Evolutionary conservation across 2,329 filamentous ascomycete genomes (phyloP), one percentile per base, ranked within the genome.

Genomic region (Corinectria fuckeliana): DNA sequence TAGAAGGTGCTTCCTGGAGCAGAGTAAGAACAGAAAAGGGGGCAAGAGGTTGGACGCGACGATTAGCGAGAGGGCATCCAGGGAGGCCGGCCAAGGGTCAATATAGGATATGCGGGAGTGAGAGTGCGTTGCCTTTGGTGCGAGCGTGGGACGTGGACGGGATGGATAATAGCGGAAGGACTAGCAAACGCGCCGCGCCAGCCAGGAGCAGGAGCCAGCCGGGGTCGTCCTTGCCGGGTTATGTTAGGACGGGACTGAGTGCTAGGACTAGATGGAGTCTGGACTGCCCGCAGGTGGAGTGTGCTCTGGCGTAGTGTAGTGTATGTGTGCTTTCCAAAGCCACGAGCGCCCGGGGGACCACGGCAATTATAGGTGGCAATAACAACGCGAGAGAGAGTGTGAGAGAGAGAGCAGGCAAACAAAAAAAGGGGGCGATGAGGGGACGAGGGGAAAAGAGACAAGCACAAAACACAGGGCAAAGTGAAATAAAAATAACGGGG

Each of bases 21-120:
- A 23, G 10, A 14, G 6, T 7, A 11, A n/a, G 36, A 38, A 21
- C 30, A 26, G n/a, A 39, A 26, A 50, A 25, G 13, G 23, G 16
- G 10, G 41, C 2, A 7, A 26, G 1, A 9, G 25, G 16, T n/a
- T 59, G 23, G 62, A 68, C 67, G 64, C 64, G 67, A 58, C 58
- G 36, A 54, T 65, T 58, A 62, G 50, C 52, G 50, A 25, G 45
- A 49, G 39, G 14, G 55, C 64, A 64, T 64, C 47, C 48, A 55
- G 42, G 10, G 21, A 39, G 47, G 30, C 23, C 18, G 11, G 41
- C 20, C 16, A 39, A 58, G 45, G 39, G 32, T 36, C 36, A 32
- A 38, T 20, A 51, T 48, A 45, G 49, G 25, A 42, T 16, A 16
- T 36, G 6, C 16, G 45, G 53, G 14, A 30, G 49, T 32, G 49